Percentiles rank a stretch among this genome's conserved stretches.
phyloP scores from a whole-genome alignment of 768 basidiomycete species.

The Collybia sp. region DNA sequence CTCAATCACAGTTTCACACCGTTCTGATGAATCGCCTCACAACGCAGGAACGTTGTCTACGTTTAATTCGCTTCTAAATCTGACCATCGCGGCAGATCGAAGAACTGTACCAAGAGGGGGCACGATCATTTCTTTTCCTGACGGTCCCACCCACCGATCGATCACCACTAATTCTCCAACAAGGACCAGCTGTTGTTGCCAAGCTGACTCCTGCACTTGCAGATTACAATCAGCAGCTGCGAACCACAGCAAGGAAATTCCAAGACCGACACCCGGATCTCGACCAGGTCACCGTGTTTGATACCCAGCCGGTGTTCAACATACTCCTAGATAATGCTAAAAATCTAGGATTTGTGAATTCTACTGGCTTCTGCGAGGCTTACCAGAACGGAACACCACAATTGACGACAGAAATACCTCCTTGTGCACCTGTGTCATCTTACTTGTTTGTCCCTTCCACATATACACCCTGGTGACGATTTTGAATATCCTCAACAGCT shows the following conservation, averaged over 20 bases:
- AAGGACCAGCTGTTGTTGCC: conserved; percentile 32
- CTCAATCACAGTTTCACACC: conserved; percentile 27
- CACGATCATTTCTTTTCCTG: conserved; percentile 57
- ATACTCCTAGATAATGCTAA: conserved; percentile 46
- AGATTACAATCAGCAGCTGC: conserved; percentile 49
- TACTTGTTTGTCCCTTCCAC: conserved; percentile 42
- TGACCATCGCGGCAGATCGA: conserved; percentile 31
- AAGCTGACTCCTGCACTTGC: conserved; percentile 30
- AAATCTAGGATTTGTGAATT: conserved; percentile 52
- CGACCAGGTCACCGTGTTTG: conserved; percentile 43
- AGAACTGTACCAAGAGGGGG: conserved; percentile 41
- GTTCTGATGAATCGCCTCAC: conserved; percentile 28
- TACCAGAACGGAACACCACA: conserved; percentile 56
- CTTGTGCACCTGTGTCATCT: conserved; percentile 58
- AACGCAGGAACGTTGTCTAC: conserved; percentile 20
- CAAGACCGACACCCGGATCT: conserved; percentile 34
- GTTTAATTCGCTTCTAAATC: neutral
- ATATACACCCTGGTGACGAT: neutral
- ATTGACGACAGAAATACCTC: conserved; percentile 46
- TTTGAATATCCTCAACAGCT: conserved; percentile 26
- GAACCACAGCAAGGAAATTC: conserved; percentile 32
- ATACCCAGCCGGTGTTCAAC: conserved; percentile 57
- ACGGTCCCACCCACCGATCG: conserved; percentile 58
- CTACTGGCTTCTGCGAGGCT: conserved; percentile 53
- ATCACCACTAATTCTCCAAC: conserved; percentile 39